Base-by-base conservation (phyloP, 2,329 filamentous ascomycete genomes). In the Graphilbum fragrans region DNA sequence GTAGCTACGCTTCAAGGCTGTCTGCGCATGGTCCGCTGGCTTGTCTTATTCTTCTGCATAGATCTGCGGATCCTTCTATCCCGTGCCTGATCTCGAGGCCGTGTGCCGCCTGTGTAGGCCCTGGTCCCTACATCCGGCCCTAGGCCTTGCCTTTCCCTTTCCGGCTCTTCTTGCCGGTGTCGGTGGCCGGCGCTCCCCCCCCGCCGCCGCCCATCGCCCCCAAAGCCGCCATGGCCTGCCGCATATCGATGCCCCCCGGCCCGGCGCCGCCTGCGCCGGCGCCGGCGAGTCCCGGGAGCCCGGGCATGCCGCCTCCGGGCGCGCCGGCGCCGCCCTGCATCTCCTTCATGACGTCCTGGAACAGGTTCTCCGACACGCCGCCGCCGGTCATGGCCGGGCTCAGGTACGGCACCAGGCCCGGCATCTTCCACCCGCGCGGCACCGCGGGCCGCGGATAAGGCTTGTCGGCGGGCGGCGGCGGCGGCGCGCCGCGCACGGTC, bases 281-380 rank as follows among this genome's bases (percentile, higher is more conserved):
- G n/a, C n/a, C n/a, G n/a, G n/a, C n/a, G n/a, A n/a, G n/a, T n/a
- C n/a, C n/a, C 44, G 41, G 10, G 47, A 49, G 4, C 39, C 50
- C 14, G 43, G 49, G 47, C 9, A 43, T 45, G 20, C 34, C 45
- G 22, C 41, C 62, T 65, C 64, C 42, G 64, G 47, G n/a, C n/a
- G n/a, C 31, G 62, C 64, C 8, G 35, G 16, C 68, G 2, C 61
- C 63, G 3, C 60, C 60, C 54, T 70, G 67, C 86, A 96, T 94
- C 65, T 93, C 86, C 55, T 79, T 81, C 88, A 96, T 94, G 71
- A 95, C 94, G 52, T 95, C 88, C 67, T 92, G 86, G 55, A 96
- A 79, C 47, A 95, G 77, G 56, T 96, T 94, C 60, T 98, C 92
- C 47, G 79, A 88, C 11, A 96, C 86, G 29, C 92, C 92, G 11